These are phyloP conservation scores for Paraconiothyrium sp. DNA, from an alignment of 2,329 filamentous ascomycete species.

Conservation along the genomic window DNA sequence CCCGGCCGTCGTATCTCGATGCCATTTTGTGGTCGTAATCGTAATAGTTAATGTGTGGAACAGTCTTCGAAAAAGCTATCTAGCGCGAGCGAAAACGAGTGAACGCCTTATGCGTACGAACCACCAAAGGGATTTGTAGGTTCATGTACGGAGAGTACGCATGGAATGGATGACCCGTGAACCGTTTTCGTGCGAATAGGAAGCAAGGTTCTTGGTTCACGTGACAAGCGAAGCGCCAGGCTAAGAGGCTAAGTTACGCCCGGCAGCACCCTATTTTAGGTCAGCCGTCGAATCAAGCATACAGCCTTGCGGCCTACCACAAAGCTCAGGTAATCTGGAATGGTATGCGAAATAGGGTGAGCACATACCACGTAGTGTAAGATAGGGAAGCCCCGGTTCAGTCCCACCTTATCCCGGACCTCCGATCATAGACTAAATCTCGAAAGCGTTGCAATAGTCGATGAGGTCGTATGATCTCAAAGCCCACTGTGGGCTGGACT, in stretches of 20 bases:
- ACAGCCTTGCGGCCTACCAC: conserved; percentile 15
- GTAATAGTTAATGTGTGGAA: not conserved
- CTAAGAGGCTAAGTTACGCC: conserved; percentile 22
- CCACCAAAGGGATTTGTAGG: conserved; percentile 16
- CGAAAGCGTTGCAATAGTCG: conserved; percentile 9
- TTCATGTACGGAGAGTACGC: conserved; percentile 17
- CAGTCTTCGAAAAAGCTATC: conserved; percentile 10
- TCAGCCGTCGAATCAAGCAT: conserved; percentile 16
- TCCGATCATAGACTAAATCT: conserved; percentile 2
- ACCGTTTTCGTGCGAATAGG: conserved; percentile 19
- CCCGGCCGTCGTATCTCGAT: conserved; percentile 26
- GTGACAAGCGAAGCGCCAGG: conserved; percentile 20
- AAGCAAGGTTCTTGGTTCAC: conserved; percentile 15
- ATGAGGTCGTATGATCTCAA: not conserved
- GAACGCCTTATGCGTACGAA: conserved; percentile 19
- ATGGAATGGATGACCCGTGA: conserved; percentile 8
- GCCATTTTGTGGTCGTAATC: conserved; percentile 17
- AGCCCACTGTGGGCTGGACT: not conserved
- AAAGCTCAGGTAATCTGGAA: conserved; percentile 14
- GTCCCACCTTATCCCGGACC: not conserved
- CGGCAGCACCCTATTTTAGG: conserved; percentile 21
- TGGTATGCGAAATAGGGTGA: conserved; percentile 9
- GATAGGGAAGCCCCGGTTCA: conserved; percentile 14
- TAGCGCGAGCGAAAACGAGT: conserved; percentile 9
- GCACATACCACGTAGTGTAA: conserved; percentile 22